Evolutionary conservation across 805 yeast species (phyloP), one percentile per base, ranked within the genome.

Genomic region (Metschnikowia peoriensis): DNA sequence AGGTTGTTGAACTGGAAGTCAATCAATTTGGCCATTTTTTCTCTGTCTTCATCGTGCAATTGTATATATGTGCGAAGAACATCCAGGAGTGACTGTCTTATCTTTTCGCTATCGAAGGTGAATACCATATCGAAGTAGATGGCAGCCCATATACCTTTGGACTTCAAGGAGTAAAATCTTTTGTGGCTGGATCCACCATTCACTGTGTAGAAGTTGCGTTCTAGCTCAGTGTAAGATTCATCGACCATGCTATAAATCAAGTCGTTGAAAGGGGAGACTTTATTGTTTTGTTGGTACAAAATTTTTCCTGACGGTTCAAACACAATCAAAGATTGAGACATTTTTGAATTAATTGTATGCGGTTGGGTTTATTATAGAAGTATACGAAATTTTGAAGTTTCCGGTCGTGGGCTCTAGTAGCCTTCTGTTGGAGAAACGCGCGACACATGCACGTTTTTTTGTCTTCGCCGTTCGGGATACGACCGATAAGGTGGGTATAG

Each of bases 251-350:
- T 55, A 38, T 65, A 58, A 27, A 74, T 64, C 41, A 72, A 64
- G 41, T 73, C 78, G 55, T 74, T 75, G 61, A 74, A 74, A 2
- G 76, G 75, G 14, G 66, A 56, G 41, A 66, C 61, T 50, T 70
- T 72, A 49, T 53, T 66, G 55, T 73, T 73, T 59, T 53, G 61
- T 58, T 68, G 77, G 54, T 72, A 74, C 42, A 66, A 66, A 6
- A 74, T 61, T 51, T 60, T 61, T 2, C 78, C 78, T 2, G 75
- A 69, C 7, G 71, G 63, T 44, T 60, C 57, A 46, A 73, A 74
- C 29, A 75, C 58, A 14, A 72, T 61, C 50, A 75, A 63, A 9
- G 75, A 72, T 42, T 73, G 77, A 12, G 78, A 75, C 78, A 74
- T 73, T 32, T 6, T 32, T 32, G 35, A 12, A 22, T 22, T 22